phyloP scores from a whole-genome alignment of 164 flowering plant genomes.

The Cinnamomum micranthum region DNA sequence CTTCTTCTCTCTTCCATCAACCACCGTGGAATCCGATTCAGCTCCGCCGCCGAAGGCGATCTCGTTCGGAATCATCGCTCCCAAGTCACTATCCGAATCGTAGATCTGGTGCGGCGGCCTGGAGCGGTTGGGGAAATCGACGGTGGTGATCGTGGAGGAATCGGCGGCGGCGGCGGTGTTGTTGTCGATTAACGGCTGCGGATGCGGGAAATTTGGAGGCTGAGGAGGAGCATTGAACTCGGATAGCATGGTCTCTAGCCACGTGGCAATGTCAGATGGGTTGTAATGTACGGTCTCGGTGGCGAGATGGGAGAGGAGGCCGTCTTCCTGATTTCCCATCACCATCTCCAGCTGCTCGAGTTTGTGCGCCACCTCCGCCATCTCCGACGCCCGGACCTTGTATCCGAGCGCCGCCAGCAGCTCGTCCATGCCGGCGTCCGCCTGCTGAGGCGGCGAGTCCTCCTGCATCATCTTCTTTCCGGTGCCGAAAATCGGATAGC shows the following conservation, averaged over 20 bases:
- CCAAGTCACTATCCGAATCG: conserved; percentile 49
- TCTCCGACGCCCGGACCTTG: conserved; percentile 70
- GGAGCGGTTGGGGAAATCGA: conserved; percentile 17
- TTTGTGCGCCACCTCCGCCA: conserved; percentile 81
- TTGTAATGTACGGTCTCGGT: conserved; percentile 75
- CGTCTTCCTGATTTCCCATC: conserved; percentile 52
- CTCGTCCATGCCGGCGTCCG: conserved; percentile 62
- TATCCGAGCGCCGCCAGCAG: conserved; percentile 74
- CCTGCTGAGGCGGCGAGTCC: conserved; percentile 6
- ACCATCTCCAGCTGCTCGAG: conserved; percentile 77
- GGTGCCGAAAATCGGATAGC: not conserved
- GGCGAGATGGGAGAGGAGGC: conserved; percentile 39
- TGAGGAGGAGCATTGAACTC: conserved; percentile 40
- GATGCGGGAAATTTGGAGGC: not conserved
- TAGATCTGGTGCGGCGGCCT: conserved; percentile 4
- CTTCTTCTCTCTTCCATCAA: conserved; percentile 21
- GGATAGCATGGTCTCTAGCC: conserved; percentile 70
- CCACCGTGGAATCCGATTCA: conserved; percentile 5
- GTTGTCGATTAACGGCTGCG: not conserved
- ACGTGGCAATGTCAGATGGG: conserved; percentile 68
- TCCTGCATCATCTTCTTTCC: conserved; percentile 14
- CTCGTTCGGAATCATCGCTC: conserved; percentile 56
- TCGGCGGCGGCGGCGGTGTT: conserved; percentile 12
- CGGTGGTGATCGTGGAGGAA: conserved; percentile 26
- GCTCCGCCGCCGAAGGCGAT: conserved; percentile 25